phyloP scores from a whole-genome alignment of 306 rosid genomes.

The Lathyrus tuberosus region DNA sequence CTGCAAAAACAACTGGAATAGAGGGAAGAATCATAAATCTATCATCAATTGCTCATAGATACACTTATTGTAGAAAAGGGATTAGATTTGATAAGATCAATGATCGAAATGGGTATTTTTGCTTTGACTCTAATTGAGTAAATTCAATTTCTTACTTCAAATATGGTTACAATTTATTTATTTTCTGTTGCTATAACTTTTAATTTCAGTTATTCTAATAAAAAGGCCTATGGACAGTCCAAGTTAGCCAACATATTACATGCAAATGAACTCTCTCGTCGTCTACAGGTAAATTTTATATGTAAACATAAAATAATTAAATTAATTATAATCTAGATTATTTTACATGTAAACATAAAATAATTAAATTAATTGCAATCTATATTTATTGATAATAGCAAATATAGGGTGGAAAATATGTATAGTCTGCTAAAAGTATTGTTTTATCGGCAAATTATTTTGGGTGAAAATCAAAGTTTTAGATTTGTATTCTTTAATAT shows the following conservation, averaged over 20 bases:
- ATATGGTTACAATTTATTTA: not conserved
- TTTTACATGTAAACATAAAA: not conserved
- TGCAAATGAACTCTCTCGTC: conserved; percentile 78
- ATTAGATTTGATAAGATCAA: conserved; percentile 71
- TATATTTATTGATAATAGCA: too few species aligned
- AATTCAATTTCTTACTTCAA: conserved; percentile 22
- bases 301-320: not conserved
- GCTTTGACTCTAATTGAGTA: not conserved
- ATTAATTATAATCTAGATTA: not conserved
- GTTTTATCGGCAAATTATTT: too few species aligned
- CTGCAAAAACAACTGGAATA: conserved; percentile 65
- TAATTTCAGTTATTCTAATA: conserved; percentile 64
- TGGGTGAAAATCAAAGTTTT: too few species aligned
- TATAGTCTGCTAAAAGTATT: too few species aligned
- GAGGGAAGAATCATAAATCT: conserved; percentile 92
- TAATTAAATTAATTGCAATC: too few species aligned
- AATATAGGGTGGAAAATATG: too few species aligned
- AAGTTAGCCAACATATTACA: conserved; percentile 88
- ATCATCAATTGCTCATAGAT: conserved; percentile 82
- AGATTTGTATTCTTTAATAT: too few species aligned
- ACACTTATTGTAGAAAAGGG: conserved; percentile 56
- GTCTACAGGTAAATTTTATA: conserved; percentile 56
- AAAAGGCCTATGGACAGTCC: conserved; percentile 90
- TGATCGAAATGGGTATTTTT: conserved; percentile 55
- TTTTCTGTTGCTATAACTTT: not conserved